phyloP scores from a whole-genome alignment of 306 rosid genomes.

The Trifolium subterraneum region DNA sequence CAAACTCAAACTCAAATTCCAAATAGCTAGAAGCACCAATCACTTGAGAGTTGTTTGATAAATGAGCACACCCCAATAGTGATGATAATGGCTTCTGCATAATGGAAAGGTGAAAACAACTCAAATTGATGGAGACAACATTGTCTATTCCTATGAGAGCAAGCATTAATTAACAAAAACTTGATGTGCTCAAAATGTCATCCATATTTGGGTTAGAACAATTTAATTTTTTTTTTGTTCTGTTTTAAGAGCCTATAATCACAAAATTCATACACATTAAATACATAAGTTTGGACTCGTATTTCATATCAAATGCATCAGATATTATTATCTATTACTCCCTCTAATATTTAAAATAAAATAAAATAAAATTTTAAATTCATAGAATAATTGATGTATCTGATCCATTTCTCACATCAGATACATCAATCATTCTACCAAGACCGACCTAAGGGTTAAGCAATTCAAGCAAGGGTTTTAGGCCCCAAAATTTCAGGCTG shows the following conservation, averaged over 20 bases:
- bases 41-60: constrained; percentile 46
- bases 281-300: too few relatives aligned
- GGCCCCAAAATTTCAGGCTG: too few relatives aligned
- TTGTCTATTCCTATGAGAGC: constrained; percentile 65
- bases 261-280: background rate
- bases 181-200: constrained; percentile 72
- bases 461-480: too few relatives aligned
- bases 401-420: too few relatives aligned
- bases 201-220: constrained; percentile 59
- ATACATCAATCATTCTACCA: too few relatives aligned
- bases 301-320: too few relatives aligned
- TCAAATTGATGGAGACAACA: constrained; percentile 62
- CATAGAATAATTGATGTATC: too few relatives aligned
- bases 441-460: too few relatives aligned
- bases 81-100: constrained; percentile 52
- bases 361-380: too few relatives aligned
- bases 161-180: constrained; percentile 46
- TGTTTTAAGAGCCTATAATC: background rate
- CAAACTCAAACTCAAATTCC: constrained; percentile 46
- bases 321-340: too few relatives aligned
- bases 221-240: too few relatives aligned
- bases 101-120: constrained; percentile 57
- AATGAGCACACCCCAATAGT: constrained; percentile 44
- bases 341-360: too few relatives aligned
- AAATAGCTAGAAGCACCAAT: constrained; percentile 47